Evolutionary conservation across 306 rosid species (phyloP).

Genomic region (Lathyrus tuberosus): DNA sequence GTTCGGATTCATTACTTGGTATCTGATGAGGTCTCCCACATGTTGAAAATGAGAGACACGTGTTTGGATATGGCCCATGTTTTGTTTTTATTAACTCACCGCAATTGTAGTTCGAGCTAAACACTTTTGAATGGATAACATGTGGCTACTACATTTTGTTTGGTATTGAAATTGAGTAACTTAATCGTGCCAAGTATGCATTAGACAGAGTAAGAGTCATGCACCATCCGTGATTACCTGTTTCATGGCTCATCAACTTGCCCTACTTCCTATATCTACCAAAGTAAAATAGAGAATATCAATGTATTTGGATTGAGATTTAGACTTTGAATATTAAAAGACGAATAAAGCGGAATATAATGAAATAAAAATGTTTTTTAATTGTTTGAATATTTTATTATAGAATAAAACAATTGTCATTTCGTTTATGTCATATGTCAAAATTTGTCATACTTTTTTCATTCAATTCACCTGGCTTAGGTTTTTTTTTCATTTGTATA

Average conservation of each 20-base stretch:
- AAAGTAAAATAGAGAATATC: not conserved
- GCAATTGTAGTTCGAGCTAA: conserved; percentile 33
- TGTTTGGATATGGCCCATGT: conserved; percentile 21
- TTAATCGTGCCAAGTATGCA: conserved; percentile 2
- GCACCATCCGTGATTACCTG: not conserved
- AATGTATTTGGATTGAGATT: no score
- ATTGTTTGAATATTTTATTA: no score
- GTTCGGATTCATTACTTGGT: conserved; percentile 27
- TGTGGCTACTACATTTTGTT: conserved; percentile 1
- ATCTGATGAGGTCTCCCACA: conserved; percentile 2
- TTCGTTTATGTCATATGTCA: no score
- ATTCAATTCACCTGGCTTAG: no score
- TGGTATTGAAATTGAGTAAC: conserved; percentile 15
- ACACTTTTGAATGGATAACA: conserved; percentile 4
- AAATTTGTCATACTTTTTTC: no score
- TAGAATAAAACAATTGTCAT: no score
- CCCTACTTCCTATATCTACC: not conserved
- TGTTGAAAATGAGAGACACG: conserved; percentile 34
- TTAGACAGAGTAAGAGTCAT: conserved; percentile 5
- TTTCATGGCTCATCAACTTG: not conserved
- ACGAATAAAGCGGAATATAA: no score
- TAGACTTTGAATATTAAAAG: no score
- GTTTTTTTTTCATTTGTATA: no score
- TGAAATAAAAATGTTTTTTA: no score
- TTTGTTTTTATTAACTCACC: conserved; percentile 27